Base-by-base conservation (phyloP, 2,329 filamentous ascomycete genomes). In the Ascosphaera acerosa region DNA sequence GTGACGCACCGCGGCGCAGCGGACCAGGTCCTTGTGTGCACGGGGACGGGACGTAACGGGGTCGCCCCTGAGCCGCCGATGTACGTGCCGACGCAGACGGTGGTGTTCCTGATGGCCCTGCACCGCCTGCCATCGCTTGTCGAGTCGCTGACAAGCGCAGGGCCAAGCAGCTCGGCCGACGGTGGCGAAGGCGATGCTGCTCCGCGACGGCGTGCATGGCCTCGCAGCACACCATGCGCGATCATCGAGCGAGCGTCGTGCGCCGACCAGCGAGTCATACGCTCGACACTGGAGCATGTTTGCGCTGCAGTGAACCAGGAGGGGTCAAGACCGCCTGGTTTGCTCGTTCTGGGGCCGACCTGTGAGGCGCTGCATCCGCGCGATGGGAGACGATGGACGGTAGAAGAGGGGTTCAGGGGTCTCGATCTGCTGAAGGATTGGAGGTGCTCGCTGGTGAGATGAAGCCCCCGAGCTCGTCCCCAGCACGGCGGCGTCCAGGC, bases 21-120 rank as follows among this genome's bases (percentile, higher is more conserved):
- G 3, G 87, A 97, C 45, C 82, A 94, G 51, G 72, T 97, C 0
- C 62, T 97, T 16, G 66, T 97, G n/a, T 94, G 87, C 54, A 97
- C 87, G 0, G 87, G 87, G 0, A 97, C 87, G 0, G 87, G 87
- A 1, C 69, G 87, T 44, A 89, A 90, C 53, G 87, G 87, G 9
- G 74, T 67, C 33, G 60, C 78, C 1, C 81, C 81, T 0, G 58
- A 66, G n/a, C 80, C 81, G 19, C 87, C 87, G 0, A 70, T 71
- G 37, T 91, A 70, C 48, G 66, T 82, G 0, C 49, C 62, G 2
- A 74, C 66, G 6, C 65, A 82, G 34, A 94, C 87, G 0, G 76
- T 87, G 1, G 76, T 97, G 3, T 91, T 94, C 40, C 56, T 97
- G 30, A 97, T 97, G 87, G 80, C 80, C 3, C 55, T 97, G 38